Evolutionary conservation across 768 basidiomycete genomes (phyloP), one percentile per base, ranked within the genome.

Genomic region (Suillus ampliporus): DNA sequence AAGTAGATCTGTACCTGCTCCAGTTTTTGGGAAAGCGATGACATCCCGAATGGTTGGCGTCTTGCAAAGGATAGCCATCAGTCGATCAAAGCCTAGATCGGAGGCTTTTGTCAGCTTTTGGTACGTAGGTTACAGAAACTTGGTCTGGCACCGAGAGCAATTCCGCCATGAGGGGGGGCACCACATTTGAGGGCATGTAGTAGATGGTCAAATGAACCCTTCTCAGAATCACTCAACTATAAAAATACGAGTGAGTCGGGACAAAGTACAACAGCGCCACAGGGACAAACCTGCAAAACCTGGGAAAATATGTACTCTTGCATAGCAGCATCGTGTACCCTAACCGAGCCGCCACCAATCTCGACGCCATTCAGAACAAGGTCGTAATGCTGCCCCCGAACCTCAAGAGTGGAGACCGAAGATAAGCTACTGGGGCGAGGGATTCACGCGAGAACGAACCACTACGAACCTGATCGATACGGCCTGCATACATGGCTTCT

Each of bases 341-440:
- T 88, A 64, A 98, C 95, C 44, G 92, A 94, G 31, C 95, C 95
- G 31, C 95, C 95, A 9, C 94, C 95, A 66, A 98, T 91, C 79
- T 98, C 95, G 62, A 90, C 86, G 7, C 95, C 95, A 74, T 98
- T 95, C 65, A 98, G 74, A 34, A 98, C 95, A 47, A 98, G 87
- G 79, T 98, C 95, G 71, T 97, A 98, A 76, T 98, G 95, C 72
- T 98, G 95, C 19, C 95, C 95, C 58, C 95, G 88, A 69, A 96
- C 90, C 90, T 94, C 72, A 51, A 44, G 62, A n/a, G 61, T 58
- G 31, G 59, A 52, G 21, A 65, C 31, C 57, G 60, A 57, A 21
- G 23, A 60, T 31, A 62, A 57, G 62, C 58, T 34, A 57, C 26
- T 40, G 35, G 47, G 57, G 19, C 40, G 58, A 19, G 38, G 31